These are phyloP conservation scores for Capillidium rhysosporum DNA, from an alignment of 371 early-diverging fungal genomes.

Conservation along the genomic window DNA sequence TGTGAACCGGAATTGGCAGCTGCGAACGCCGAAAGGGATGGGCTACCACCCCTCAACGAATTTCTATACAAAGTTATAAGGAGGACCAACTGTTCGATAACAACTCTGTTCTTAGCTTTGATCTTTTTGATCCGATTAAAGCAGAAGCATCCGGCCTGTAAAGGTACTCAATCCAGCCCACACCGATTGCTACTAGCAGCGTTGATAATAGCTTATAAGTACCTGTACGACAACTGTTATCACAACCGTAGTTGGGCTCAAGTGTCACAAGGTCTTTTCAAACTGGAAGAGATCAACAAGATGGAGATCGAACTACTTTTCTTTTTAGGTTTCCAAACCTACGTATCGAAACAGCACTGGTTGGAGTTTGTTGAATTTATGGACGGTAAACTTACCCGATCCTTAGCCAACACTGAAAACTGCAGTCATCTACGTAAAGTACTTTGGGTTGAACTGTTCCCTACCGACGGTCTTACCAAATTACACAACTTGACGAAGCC, in stretches of 20 bases:
- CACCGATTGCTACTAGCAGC: conserved; percentile 32
- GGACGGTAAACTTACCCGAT: conserved; percentile 18
- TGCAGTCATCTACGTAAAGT: conserved; percentile 1
- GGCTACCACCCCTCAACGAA: conserved; percentile 1
- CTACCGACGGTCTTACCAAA: neutral
- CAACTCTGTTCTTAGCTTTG: conserved; percentile 14
- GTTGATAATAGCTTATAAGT: conserved; percentile 32
- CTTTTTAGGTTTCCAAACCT: conserved; percentile 27
- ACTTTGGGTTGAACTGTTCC: conserved; percentile 5
- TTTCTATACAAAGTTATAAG: conserved; percentile 2
- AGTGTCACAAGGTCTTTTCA: conserved; percentile 28
- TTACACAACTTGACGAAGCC: neutral
- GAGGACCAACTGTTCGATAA: conserved; percentile 3
- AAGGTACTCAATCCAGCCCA: conserved; percentile 28
- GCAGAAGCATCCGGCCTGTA: conserved; percentile 23
- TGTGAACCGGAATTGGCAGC: neutral
- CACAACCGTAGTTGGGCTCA: conserved; percentile 39
- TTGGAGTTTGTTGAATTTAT: conserved; percentile 22
- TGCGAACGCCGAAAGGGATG: neutral
- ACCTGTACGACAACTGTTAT: conserved; percentile 39
- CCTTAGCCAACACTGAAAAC: neutral
- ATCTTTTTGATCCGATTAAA: conserved; percentile 30
- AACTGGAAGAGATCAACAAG: conserved; percentile 29
- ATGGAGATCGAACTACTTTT: conserved; percentile 40
- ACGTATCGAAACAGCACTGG: conserved; percentile 26